These are phyloP conservation scores for Wickerhamiella bombiphila DNA, from an alignment of 805 yeast genomes.

Conservation along the genomic window DNA sequence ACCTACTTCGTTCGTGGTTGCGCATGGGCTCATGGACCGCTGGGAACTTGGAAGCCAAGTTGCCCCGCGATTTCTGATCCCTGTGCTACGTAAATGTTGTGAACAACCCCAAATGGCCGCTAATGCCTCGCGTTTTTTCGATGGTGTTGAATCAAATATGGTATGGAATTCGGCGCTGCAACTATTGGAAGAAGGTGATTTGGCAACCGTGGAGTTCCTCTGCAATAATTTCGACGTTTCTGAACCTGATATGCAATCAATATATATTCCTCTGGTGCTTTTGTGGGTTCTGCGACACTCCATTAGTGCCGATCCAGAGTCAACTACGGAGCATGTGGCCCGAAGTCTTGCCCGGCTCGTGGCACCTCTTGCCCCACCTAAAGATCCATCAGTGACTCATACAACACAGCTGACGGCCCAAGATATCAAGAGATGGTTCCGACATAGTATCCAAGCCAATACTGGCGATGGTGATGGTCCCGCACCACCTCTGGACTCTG, in stretches of 20 bases:
- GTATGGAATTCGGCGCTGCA: conserved; percentile 58
- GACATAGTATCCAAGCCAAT: neutral
- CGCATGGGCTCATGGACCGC: conserved; percentile 67
- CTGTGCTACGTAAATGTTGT: conserved; percentile 32
- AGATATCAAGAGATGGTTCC: neutral
- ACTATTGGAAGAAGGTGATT: conserved; percentile 26
- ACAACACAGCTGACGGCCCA: neutral
- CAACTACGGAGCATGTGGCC: neutral
- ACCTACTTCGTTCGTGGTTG: conserved; percentile 39
- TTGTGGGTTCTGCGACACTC: conserved; percentile 22
- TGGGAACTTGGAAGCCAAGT: conserved; percentile 84
- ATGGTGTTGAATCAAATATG: conserved; percentile 64
- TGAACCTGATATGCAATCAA: conserved; percentile 74
- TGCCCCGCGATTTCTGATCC: conserved; percentile 55
- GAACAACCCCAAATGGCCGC: conserved; percentile 30
- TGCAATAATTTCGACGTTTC: conserved; percentile 52
- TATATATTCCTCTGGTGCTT: conserved; percentile 62
- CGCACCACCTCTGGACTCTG: neutral
- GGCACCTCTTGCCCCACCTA: neutral
- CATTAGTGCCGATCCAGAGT: neutral
- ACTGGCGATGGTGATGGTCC: neutral
- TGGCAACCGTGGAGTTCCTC: conserved; percentile 43
- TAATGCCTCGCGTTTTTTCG: conserved; percentile 59
- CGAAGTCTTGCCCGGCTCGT: conserved; percentile 1
- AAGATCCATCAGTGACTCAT: conserved; percentile 9